These are phyloP conservation scores for Trichoderma sp. DNA, from an alignment of 2,329 filamentous ascomycete species.

Conservation along the genomic window DNA sequence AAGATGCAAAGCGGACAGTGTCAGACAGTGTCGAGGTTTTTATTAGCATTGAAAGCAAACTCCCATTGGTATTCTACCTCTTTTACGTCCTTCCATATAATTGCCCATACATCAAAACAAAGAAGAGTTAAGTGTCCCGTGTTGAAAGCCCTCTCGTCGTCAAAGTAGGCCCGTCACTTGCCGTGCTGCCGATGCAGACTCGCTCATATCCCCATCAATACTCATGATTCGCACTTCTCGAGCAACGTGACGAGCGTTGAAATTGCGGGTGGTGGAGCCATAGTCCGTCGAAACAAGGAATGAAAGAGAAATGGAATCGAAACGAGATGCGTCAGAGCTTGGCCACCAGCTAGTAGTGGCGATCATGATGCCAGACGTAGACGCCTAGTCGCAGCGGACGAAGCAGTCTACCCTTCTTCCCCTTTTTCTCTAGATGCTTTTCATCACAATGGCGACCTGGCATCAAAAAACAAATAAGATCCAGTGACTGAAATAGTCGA, in stretches of 20 bases:
- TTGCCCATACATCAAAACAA: conserved; percentile 19
- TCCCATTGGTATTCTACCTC: conserved; percentile 21
- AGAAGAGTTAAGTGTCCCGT: conserved; percentile 10
- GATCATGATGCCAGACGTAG: not conserved
- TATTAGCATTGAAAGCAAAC: conserved; percentile 12
- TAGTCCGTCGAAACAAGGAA: not conserved
- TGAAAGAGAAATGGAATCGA: not conserved
- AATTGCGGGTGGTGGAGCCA: not conserved
- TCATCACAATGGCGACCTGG: not conserved
- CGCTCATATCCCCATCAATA: not conserved
- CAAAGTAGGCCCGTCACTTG: not conserved
- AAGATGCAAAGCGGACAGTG: not conserved
- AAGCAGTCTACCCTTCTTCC: not conserved
- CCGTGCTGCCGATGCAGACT: not conserved
- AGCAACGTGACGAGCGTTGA: not conserved
- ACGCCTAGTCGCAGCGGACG: not conserved
- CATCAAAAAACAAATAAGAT: not conserved
- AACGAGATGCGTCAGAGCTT: not conserved
- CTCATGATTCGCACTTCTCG: not conserved
- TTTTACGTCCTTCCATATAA: conserved; percentile 23
- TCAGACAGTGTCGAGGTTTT: not conserved
- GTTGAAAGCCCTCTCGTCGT: not conserved
- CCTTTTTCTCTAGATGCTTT: not conserved
- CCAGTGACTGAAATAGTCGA: not conserved
- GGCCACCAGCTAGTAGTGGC: not conserved